These are phyloP conservation scores for Suillus subaureus DNA, from an alignment of 768 basidiomycete species.

Conservation along the genomic window DNA sequence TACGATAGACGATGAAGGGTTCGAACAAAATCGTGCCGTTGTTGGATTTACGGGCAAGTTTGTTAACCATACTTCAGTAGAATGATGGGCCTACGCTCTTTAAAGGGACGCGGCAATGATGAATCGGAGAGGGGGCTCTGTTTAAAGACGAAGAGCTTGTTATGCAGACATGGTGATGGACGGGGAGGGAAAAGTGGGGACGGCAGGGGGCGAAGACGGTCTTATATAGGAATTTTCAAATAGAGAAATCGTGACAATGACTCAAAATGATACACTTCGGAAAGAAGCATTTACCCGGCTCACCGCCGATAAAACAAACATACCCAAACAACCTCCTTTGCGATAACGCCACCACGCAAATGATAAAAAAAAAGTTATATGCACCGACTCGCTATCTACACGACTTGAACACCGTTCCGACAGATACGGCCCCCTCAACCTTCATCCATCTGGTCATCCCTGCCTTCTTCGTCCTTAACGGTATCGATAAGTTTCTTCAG, in stretches of 20 bases:
- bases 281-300: conserved; percentile 25
- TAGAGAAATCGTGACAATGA: conserved; percentile 33
- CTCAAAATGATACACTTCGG: conserved; percentile 32
- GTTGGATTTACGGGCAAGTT: conserved; percentile 77
- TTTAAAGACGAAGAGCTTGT: conserved; percentile 23
- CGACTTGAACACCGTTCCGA: conserved; percentile 1
- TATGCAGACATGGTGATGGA: conserved; percentile 43
- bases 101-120: conserved; percentile 25
- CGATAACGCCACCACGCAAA: conserved; percentile 24
- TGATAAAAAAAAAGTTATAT: conserved; percentile 12
- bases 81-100: conserved; percentile 30
- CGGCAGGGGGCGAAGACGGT: conserved; percentile 26
- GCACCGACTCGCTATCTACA: conserved; percentile 11
- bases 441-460: conserved; percentile 75
- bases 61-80: conserved; percentile 74
- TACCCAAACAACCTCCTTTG: conserved; percentile 18
- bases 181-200: conserved; percentile 23
- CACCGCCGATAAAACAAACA: conserved; percentile 26
- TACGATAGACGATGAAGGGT: conserved; percentile 86
- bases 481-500: conserved; percentile 79
- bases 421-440: conserved; percentile 44
- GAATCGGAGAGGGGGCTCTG: conserved; percentile 12
- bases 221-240: conserved; percentile 49
- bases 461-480: conserved; percentile 57
- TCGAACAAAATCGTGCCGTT: conserved; percentile 88